phyloP scores from a whole-genome alignment of 2,329 filamentous ascomycete genomes.

The Penicillium crustosum region DNA sequence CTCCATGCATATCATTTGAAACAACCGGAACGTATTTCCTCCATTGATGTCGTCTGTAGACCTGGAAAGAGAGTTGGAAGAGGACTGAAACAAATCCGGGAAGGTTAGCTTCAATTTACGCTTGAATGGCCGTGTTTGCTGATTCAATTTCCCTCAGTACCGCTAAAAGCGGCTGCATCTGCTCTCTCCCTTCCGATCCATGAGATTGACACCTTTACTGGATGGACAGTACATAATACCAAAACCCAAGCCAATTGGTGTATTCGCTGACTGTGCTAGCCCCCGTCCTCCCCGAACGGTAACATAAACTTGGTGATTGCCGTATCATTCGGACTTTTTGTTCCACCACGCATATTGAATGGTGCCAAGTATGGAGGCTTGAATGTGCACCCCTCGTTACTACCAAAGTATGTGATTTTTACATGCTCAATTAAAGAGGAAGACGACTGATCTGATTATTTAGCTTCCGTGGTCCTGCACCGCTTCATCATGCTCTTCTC shows the following conservation, averaged over 20 bases:
- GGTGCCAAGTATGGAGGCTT: constrained; percentile 77
- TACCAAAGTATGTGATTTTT: constrained; percentile 66
- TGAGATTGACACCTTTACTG: constrained; percentile 76
- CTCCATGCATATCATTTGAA: constrained; percentile 60
- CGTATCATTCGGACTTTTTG: constrained; percentile 90
- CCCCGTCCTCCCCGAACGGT: constrained; percentile 50
- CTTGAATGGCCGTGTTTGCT: constrained; percentile 3
- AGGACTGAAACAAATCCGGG: constrained; percentile 65
- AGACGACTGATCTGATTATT: not conserved
- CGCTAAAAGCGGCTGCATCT: constrained; percentile 66
- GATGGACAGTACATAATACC: constrained; percentile 65
- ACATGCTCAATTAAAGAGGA: not conserved
- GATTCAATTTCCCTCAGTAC: constrained; percentile 55
- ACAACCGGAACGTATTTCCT: constrained; percentile 60
- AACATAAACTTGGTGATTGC: constrained; percentile 77
- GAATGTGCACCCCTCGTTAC: constrained; percentile 88
- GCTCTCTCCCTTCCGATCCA: constrained; percentile 67
- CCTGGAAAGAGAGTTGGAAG: constrained; percentile 77
- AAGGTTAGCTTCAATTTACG: constrained; percentile 56
- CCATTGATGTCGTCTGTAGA: constrained; percentile 82
- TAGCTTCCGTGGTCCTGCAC: constrained; percentile 80
- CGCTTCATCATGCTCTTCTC: constrained; percentile 81
- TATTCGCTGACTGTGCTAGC: constrained; percentile 42
- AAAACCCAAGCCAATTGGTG: not conserved
- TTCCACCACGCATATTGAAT: constrained; percentile 72